A percentile compares a stretch with the other conserved stretches of the same genome.
Conservation (phyloP, 441 rosid genomes). For the Melastoma candidum region DNA sequence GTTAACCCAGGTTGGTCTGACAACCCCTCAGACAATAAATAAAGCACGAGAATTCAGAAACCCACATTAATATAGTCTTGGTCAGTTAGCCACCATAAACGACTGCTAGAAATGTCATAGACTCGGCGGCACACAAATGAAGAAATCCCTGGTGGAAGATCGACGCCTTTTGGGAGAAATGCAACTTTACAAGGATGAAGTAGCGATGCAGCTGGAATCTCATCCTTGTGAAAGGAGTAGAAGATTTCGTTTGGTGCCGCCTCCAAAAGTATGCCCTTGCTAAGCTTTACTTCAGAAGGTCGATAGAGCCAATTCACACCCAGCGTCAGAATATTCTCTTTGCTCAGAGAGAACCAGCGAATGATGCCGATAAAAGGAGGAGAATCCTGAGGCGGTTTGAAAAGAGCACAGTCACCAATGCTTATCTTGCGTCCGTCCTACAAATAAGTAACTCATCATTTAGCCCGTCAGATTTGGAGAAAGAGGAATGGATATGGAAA, state of each 20-base stretch:
- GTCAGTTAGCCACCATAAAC: constrained; percentile 96
- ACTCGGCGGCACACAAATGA: constrained; percentile 84
- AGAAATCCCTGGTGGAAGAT: constrained; percentile 67
- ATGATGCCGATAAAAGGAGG: constrained; percentile 80
- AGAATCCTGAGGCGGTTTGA: constrained; percentile 62
- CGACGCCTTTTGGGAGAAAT: constrained; percentile 68
- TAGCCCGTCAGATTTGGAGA: no score
- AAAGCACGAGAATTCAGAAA: constrained; percentile 1
- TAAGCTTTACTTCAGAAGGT: constrained; percentile 74
- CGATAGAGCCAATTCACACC: constrained; percentile 87
- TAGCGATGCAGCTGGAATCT: constrained; percentile 70
- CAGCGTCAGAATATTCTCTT: constrained; percentile 42
- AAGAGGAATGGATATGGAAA: no score
- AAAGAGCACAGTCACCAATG: constrained; percentile 91
- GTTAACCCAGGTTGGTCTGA: not conserved
- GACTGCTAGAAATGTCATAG: constrained; percentile 61
- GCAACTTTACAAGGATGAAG: constrained; percentile 89
- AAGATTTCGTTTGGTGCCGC: constrained; percentile 91
- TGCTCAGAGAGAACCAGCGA: constrained; percentile 36
- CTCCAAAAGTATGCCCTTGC: constrained; percentile 74
- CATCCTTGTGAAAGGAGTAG: constrained; percentile 89
- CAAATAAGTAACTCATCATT: not conserved
- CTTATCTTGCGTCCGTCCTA: constrained; percentile 82
- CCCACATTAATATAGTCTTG: constrained; percentile 77
- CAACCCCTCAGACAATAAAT: not conserved